phyloP scores from a whole-genome alignment of 371 early-diverging fungal species.

The Mortierella sp. region DNA sequence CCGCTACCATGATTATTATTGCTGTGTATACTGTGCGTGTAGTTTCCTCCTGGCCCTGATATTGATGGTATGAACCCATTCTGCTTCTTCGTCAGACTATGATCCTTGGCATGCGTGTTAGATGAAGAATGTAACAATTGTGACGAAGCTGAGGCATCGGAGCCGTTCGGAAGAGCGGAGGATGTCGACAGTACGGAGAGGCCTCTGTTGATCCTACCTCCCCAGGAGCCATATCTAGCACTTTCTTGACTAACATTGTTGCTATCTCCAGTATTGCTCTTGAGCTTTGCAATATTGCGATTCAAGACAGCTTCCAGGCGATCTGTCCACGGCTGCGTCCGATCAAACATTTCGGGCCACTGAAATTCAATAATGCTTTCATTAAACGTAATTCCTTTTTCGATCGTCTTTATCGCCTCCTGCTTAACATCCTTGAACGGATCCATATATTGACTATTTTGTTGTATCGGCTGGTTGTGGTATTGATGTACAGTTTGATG shows the following conservation, averaged over 20 bases:
- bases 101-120: background rate
- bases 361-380: conserved; percentile 32
- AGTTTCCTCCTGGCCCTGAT: conserved; percentile 6
- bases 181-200: conserved; percentile 33
- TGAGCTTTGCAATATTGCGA: conserved; percentile 20
- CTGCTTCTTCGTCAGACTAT: background rate
- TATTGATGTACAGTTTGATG: background rate
- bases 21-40: conserved; percentile 27
- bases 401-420: conserved; percentile 33
- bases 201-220: conserved; percentile 20
- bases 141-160: conserved; percentile 24
- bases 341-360: conserved; percentile 49
- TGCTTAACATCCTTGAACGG: conserved; percentile 37
- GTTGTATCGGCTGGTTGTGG: conserved; percentile 8
- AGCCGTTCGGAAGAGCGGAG: conserved; percentile 18
- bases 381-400: conserved; percentile 29
- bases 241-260: background rate
- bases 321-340: conserved; percentile 30
- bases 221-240: background rate
- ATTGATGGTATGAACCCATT: conserved; percentile 1
- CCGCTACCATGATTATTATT: background rate
- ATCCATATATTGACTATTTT: conserved; percentile 25
- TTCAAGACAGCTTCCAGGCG: conserved; percentile 19
- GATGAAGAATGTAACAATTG: conserved; percentile 14
- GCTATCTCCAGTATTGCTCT: background rate